Conservation (phyloP, 2,329 filamentous ascomycete species). For the Coniochaeta sp. region DNA sequence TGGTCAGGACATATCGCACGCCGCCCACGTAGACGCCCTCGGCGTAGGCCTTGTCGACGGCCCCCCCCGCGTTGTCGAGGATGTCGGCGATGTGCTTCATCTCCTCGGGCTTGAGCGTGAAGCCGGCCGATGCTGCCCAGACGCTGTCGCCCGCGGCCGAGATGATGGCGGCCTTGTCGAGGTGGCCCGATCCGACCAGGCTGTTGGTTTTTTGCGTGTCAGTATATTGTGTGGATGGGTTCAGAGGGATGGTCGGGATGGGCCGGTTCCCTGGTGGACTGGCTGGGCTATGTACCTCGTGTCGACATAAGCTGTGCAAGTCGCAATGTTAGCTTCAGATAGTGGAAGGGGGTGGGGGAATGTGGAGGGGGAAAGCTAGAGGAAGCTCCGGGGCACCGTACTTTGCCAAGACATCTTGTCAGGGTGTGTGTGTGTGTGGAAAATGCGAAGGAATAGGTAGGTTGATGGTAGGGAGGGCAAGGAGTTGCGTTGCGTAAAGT, state of each 20-base stretch:
- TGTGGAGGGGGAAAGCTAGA: not conserved
- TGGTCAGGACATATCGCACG: conserved; percentile 71
- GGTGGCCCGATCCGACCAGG: conserved; percentile 69
- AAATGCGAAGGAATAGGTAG: not conserved
- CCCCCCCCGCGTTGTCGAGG: conserved; percentile 34
- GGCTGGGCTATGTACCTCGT: conserved; percentile 31
- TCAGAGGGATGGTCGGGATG: not conserved
- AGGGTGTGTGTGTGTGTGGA: conserved; percentile 4
- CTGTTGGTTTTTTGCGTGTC: conserved; percentile 37
- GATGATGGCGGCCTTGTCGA: conserved; percentile 82
- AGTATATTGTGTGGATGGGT: not conserved
- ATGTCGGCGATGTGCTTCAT: conserved; percentile 51
- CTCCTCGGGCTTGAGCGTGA: conserved; percentile 55
- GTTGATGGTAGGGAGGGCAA: not conserved
- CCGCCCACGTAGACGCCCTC: conserved; percentile 71
- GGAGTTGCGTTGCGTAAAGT: not conserved
- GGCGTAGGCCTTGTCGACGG: conserved; percentile 58
- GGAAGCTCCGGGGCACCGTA: conserved; percentile 29
- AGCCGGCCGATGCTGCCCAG: conserved; percentile 66
- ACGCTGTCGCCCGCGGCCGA: conserved; percentile 71
- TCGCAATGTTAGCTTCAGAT: conserved; percentile 18
- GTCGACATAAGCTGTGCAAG: conserved; percentile 40
- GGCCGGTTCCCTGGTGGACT: not conserved
- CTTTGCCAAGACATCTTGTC: conserved; percentile 69
- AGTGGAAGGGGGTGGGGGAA: not conserved